Conservation (phyloP, 176 grass and related monocot genomes). For the Avena insularis region DNA sequence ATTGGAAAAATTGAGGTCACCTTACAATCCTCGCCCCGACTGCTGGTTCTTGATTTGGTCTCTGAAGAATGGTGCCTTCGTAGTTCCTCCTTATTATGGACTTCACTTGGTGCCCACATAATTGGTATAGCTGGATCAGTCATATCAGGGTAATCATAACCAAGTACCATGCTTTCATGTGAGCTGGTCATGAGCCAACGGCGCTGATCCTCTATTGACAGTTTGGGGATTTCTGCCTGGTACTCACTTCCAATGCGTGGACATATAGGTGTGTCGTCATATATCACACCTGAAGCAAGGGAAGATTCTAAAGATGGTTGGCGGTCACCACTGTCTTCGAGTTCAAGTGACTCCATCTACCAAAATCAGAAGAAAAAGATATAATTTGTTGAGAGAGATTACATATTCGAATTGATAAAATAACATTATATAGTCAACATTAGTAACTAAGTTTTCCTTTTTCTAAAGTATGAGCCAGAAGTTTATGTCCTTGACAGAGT, state of each 20-base stretch:
- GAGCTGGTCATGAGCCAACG: slow-evolving; percentile 27
- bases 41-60: slow-evolving; percentile 13
- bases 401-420: slow-evolving; percentile 33
- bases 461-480: slow-evolving; percentile 36
- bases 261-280: slow-evolving; percentile 61
- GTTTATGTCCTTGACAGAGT: neutral
- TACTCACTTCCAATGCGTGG: slow-evolving; percentile 73
- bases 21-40: slow-evolving; percentile 29
- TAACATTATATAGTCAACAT: slow-evolving; percentile 32
- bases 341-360: slow-evolving; percentile 54
- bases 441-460: slow-evolving; percentile 26
- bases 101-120: slow-evolving; percentile 47
- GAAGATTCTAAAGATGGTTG: slow-evolving; percentile 57
- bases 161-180: slow-evolving; percentile 16
- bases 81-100: slow-evolving; percentile 35
- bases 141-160: slow-evolving; percentile 50
- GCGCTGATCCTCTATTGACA: slow-evolving; percentile 47
- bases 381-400: slow-evolving; percentile 23
- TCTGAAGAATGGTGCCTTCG: slow-evolving; percentile 35
- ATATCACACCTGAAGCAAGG: slow-evolving; percentile 46
- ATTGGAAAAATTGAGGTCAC: slow-evolving; percentile 32
- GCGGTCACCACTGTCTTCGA: slow-evolving; percentile 39
- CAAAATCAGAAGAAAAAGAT: slow-evolving; percentile 27
- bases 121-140: slow-evolving; percentile 64
- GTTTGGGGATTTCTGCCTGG: slow-evolving; percentile 77